These are phyloP conservation scores for Backusella westeae DNA, from an alignment of 192 early-diverging fungal species.

Conservation along the genomic window DNA sequence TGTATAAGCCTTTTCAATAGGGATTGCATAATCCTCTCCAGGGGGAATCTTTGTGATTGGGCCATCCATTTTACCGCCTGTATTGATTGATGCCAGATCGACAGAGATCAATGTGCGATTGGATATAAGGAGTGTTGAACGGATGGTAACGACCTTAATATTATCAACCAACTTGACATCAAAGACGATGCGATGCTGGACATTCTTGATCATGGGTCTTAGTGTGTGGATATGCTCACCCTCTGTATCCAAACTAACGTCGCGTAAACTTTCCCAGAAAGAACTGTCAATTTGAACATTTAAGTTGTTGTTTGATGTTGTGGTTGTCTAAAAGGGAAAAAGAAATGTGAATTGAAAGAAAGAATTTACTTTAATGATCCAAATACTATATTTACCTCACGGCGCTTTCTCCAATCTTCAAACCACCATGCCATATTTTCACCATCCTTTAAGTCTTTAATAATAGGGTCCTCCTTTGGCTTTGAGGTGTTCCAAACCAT, in stretches of 20 bases:
- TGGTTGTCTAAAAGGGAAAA: conserved; percentile 13
- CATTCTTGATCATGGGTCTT: conserved; percentile 74
- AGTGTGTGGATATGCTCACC: conserved; percentile 77
- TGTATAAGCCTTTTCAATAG: conserved; percentile 82
- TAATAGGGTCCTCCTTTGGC: conserved; percentile 63
- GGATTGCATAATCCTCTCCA: conserved; percentile 81
- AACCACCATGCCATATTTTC: conserved; percentile 90
- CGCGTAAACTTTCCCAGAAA: conserved; percentile 90
- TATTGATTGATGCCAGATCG: conserved; percentile 77
- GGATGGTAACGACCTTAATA: conserved; percentile 90
- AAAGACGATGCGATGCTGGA: conserved; percentile 81
- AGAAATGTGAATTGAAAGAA: background rate
- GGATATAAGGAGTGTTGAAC: conserved; percentile 78
- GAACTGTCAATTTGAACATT: conserved; percentile 79
- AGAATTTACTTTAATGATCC: background rate
- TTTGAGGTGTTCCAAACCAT: conserved; percentile 80
- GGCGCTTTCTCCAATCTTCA: conserved; percentile 91
- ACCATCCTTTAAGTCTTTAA: conserved; percentile 69
- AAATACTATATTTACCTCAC: conserved; percentile 59
- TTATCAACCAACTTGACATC: conserved; percentile 85
- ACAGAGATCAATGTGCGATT: conserved; percentile 80
- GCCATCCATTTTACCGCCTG: conserved; percentile 53
- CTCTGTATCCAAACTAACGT: conserved; percentile 87
- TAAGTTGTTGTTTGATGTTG: conserved; percentile 66
- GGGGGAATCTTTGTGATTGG: conserved; percentile 60